Evolutionary conservation across 2,329 filamentous ascomycete genomes (phyloP), one percentile per base, ranked within the genome.

Genomic region (Penicillium sp.): DNA sequence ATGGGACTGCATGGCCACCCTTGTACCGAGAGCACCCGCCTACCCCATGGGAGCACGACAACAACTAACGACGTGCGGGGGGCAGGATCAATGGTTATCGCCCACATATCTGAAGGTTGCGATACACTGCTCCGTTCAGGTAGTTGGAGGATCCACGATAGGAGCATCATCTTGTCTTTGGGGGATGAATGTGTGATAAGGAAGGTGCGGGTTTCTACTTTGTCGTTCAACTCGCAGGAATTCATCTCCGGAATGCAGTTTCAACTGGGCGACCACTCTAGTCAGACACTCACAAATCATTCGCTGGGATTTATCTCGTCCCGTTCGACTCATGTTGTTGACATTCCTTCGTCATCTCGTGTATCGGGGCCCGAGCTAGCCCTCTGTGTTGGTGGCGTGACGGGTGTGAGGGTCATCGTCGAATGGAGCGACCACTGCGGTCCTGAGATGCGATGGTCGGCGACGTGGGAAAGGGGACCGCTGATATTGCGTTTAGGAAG

Each of bases 191-290:
- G 7, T 49, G 19, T 13, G n/a, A 9, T 53, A 41, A 15, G n/a
- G 17, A 29, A 9, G 11, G 13, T 60, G 7, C 26, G 38, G 9
- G 17, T 54, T 11, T 49, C 29, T n/a, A 49, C 45, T 2, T 29
- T 44, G 3, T 17, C n/a, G 2, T 60, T 60, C 30, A 55, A 54
- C 29, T 49, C 57, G 4, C 38, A 44, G 4, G 5, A n/a, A 35
- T 60, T 49, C 30, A 48, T 60, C 11, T 35, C 57, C 48, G 57
- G 57, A 5, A 26, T 60, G 5, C 48, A 50, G 3, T 59, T 59
- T 17, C 19, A n/a, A 7, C 30, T 60, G 8, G 26, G 2, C 11
- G 50, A 38, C 44, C 7, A 29, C 3, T 19, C 29, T 26, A 17
- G 41, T 17, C 41, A 54, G 15, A 13, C 46, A 5, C 11, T 29